Evolutionary conservation across 129 eudicot species (phyloP), one percentile per base, ranked within the genome.

Genomic region (Arctium minus): DNA sequence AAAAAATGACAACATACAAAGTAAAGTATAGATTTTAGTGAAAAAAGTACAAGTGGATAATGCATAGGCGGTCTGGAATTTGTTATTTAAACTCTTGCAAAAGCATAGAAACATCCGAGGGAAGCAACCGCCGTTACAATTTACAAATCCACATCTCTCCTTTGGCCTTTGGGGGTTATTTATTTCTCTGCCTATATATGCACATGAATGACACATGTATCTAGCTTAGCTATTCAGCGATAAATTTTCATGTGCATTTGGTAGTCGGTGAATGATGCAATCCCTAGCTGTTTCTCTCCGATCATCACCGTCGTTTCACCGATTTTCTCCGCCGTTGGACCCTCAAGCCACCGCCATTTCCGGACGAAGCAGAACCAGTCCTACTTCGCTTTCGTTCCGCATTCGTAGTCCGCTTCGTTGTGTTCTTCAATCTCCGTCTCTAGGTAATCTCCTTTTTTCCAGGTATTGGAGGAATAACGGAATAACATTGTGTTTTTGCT

Each of bases 361-460:
- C 79, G 37, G 65, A 27, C 56, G 56, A 48, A 78, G 37, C 65
- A 44, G 75, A 73, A 39, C 35, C 13, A 68, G 22, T 69, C 33
- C 74, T 12, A 72, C 74, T 50, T 73, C 82, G 46, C 53, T 78
- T 40, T 81, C 92, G 22, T 74, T 87, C 48, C 72, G 88, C 87
- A 77, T 44, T 72, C 88, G 78, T 38, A 30, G 56, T 40, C 71
- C 86, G 75, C 60, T 83, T 70, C 89, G 87, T 84, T 77, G 88
- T 75, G 88, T 86, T 82, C 81, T 88, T 70, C 88, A 92, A 29
- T 82, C 89, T 13, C 83, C 92, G 1, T 35, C 92, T 77, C 30
- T 84, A 86, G 93, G 92, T 87, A 62, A 36, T 56, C 36, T 70
- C 5, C 56, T 69, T 37, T 35, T 70, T 15, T 5, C 6, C 33